phyloP scores from a whole-genome alignment of 2,329 filamentous ascomycete species.

The Hypoxylon sp. region DNA sequence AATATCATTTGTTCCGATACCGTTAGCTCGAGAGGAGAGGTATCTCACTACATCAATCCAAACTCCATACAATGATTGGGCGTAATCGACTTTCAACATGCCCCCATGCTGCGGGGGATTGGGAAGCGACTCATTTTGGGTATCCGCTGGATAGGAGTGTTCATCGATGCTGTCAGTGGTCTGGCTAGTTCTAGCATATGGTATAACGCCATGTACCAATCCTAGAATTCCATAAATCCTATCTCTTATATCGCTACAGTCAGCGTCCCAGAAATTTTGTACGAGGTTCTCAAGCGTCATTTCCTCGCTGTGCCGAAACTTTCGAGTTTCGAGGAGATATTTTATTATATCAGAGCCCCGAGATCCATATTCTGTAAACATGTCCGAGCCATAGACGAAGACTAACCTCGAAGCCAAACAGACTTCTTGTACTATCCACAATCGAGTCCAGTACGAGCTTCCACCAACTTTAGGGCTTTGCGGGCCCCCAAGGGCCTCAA shows the following conservation, averaged over 20 bases:
- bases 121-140: background rate
- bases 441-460: slow-evolving; percentile 31
- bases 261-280: background rate
- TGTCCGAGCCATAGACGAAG: slow-evolving; percentile 20
- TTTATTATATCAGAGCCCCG: background rate
- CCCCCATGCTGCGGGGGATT: background rate
- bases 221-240: slow-evolving; percentile 28
- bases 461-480: too few relatives aligned
- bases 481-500: background rate
- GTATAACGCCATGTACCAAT: slow-evolving; percentile 19
- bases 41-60: slow-evolving; percentile 22
- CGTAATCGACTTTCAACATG: slow-evolving; percentile 25
- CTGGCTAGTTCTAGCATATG: background rate
- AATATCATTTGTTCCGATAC: background rate
- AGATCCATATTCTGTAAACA: too few relatives aligned
- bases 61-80: slow-evolving; percentile 18
- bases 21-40: background rate
- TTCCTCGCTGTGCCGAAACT: background rate
- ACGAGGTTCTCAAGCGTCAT: slow-evolving; percentile 19
- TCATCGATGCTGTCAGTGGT: background rate
- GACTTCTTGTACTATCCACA: slow-evolving; percentile 36
- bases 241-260: slow-evolving; percentile 15
- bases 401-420: slow-evolving; percentile 18
- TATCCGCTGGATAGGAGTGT: background rate
- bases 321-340: background rate